Evolutionary conservation across 2,329 filamentous ascomycete genomes (phyloP), one percentile per base, ranked within the genome.

Genomic region (Laburnicola sp.): DNA sequence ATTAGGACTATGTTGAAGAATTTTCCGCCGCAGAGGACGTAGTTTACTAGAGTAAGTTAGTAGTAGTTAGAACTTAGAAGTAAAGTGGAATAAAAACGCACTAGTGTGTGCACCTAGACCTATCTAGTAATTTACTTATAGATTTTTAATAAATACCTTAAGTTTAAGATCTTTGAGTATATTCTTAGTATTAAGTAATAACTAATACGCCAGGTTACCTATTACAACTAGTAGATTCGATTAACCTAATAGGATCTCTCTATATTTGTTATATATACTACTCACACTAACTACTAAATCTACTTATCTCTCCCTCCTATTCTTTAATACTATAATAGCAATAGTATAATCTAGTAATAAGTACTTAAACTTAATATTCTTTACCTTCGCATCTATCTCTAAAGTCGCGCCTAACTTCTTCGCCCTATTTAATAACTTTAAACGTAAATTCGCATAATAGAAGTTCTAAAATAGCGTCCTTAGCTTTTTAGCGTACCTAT

Each of bases 381-480:
- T 66, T 0, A 82, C 76, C 38, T 74, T 71, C 2, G 77, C 68
- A 32, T 74, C 76, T 23, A 75, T 76, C n/a, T 73, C 69, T n/a
- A 83, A 56, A 8, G 62, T 65, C 0, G 74, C 79, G 0, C 81
- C 81, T 0, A 83, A 65, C 48, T 80, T 76, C 3, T 71, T 47
- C 3, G 79, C 79, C 31, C 79, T 64, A 2, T 76, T 70, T 2
- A 82, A 58, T 4, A 83, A 67, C 36, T 74, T 76, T 30, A 65
- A 69, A 36, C 82, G 81, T 16, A 83, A 59, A 52, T 81, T 77
- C 2, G 80, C 78, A 7, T 80, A 75, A 57, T 83, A 80, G 35
- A 83, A 82, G 55, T 82, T 80, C 68, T 78, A 79, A 57, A 82
- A 83, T 23, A 74, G 78, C 27, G 70, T 74, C 2, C 74, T 73